Evolutionary conservation across 2,329 filamentous ascomycete species (phyloP).

Genomic region (Alternaria gansuensis): DNA sequence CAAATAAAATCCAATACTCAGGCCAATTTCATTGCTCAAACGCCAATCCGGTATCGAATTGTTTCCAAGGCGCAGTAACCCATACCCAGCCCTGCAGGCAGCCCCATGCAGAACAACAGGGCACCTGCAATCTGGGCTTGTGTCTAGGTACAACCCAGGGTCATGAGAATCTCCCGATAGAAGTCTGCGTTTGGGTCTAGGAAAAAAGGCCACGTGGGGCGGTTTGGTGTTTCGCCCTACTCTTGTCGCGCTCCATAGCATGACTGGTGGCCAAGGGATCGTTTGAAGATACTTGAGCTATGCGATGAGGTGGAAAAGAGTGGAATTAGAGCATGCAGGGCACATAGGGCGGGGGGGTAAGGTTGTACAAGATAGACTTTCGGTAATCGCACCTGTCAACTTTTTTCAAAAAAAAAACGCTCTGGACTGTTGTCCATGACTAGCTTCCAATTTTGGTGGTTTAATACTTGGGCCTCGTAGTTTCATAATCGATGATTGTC

Average conservation of each 20-base stretch:
- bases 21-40: neutral
- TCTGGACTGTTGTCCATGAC: conserved; percentile 23
- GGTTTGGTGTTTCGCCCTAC: conserved; percentile 27
- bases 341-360: neutral
- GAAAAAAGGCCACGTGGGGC: conserved; percentile 39
- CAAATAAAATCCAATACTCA: too few relatives aligned
- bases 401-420: conserved; percentile 20
- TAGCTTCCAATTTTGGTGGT: neutral
- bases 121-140: conserved; percentile 21
- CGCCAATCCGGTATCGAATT: too few relatives aligned
- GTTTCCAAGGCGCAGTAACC: neutral
- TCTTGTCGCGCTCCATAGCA: conserved; percentile 7
- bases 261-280: neutral
- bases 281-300: neutral
- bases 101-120: conserved; percentile 15
- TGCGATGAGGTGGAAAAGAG: neutral
- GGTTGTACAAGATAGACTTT: conserved; percentile 2
- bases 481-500: neutral
- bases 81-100: neutral
- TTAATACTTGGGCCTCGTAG: neutral
- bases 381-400: conserved; percentile 30
- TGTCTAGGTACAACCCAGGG: conserved; percentile 36
- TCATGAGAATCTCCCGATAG: conserved; percentile 22
- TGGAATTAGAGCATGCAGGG: neutral
- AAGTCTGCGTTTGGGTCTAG: conserved; percentile 30